A percentile compares a stretch with the other conserved stretches of the same genome.
Evolutionary conservation across 116 monocot species (phyloP).

Genomic region (Zostera marina): DNA sequence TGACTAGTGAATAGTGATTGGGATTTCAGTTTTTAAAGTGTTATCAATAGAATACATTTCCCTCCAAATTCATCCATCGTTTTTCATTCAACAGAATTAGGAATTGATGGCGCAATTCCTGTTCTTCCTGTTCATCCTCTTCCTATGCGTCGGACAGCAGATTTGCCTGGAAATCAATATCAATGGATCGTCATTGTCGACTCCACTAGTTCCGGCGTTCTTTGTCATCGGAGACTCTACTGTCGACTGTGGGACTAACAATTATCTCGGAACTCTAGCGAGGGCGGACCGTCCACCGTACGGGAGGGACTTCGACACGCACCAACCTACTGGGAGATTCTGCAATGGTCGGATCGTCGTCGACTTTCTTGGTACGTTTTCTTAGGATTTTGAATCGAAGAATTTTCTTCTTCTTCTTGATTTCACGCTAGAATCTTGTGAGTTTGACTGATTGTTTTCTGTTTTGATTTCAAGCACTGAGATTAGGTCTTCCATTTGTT

Average conservation of each 20-base stretch:
- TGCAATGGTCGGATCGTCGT: conserved; percentile 68
- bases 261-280: conserved; percentile 58
- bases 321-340: conserved; percentile 64
- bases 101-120: no score
- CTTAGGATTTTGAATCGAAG: not conserved
- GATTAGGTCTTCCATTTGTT: conserved; percentile 55
- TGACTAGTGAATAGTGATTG: no score
- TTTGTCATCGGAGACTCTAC: conserved; percentile 58
- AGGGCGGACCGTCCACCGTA: conserved; percentile 62
- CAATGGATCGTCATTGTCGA: not conserved
- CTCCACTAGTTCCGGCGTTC: conserved; percentile 17
- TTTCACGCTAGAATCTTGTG: not conserved
- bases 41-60: no score
- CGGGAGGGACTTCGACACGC: conserved; percentile 74
- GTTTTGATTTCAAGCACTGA: conserved; percentile 24
- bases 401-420: not conserved
- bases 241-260: conserved; percentile 74
- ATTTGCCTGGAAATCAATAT: no score
- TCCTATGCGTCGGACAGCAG: no score
- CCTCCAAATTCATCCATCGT: no score
- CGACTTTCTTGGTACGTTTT: conserved; percentile 49
- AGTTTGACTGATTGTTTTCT: not conserved
- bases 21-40: no score
- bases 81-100: no score
- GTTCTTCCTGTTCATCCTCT: no score